Evolutionary conservation across 139 green algal species (phyloP).

Genomic region (Chlorella sp.): DNA sequence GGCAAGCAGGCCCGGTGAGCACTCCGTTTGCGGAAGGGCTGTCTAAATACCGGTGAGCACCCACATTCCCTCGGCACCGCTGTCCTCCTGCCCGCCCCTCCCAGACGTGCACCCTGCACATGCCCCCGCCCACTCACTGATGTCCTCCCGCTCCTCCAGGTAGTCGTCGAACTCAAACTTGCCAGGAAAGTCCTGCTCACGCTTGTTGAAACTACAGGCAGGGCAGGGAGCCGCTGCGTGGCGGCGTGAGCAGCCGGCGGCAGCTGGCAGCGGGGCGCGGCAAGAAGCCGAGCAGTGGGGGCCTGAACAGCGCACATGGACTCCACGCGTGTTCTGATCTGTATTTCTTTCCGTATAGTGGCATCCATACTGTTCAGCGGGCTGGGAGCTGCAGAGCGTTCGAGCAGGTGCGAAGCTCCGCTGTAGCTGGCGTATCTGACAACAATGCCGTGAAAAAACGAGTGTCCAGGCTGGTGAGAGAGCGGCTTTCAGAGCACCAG

Average conservation of each 20-base stretch:
- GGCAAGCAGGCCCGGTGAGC: no score
- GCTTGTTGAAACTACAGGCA: constrained; percentile 73
- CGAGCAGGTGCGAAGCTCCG: background rate
- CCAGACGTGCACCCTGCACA: background rate
- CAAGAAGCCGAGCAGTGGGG: background rate
- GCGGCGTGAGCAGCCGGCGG: background rate
- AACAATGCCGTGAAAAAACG: background rate
- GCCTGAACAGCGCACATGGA: constrained; percentile 5
- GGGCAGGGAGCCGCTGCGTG: background rate
- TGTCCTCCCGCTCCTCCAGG: constrained; percentile 78
- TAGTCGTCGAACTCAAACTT: constrained; percentile 76
- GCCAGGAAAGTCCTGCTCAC: constrained; percentile 63
- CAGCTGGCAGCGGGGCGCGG: background rate
- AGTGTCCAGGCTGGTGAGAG: background rate
- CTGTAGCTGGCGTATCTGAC: background rate
- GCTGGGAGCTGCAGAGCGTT: background rate
- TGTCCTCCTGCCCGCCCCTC: no score
- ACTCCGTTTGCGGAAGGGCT: no score
- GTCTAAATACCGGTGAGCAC: no score
- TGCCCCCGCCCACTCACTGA: constrained; percentile 57
- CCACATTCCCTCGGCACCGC: no score
- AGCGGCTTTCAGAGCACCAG: background rate
- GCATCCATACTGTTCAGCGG: constrained; percentile 6
- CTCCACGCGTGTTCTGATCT: constrained; percentile 26
- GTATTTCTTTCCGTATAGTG: constrained; percentile 21